Evolutionary conservation across 148 eudicot species (phyloP), one percentile per base, ranked within the genome.

Genomic region (Heliosperma pusillum): DNA sequence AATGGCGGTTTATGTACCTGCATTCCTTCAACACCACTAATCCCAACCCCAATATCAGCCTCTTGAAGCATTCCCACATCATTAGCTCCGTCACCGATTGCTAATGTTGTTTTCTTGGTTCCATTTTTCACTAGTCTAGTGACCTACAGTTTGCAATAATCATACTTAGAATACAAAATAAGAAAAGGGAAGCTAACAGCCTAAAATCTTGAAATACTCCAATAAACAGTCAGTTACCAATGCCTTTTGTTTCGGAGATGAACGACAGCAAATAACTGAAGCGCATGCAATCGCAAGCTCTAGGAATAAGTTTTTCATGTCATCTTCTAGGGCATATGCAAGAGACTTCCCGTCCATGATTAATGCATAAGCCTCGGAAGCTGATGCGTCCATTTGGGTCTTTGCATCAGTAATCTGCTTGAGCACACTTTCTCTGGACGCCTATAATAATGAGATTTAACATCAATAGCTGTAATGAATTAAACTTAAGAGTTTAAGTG

Each of bases 61-160:
- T 92, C 97, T 82, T 92, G 97, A 90, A 92, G 97, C 97, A 92
- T 92, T 68, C 95, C 97, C 53, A 92, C 97, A 66, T 92, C 97
- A 79, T 92, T 92, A 30, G 97, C 97, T 21, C 97, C 97, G 71
- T 92, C 97, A 70, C 97, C 97, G 73, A 92, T 92, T 11, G 97
- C 97, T 75, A 92, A 70, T 47, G 95, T 92, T 61, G 95, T 92
- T 76, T 83, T 90, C 55, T 82, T 81, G 19, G 84, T 90, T 71
- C 95, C 97, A 20, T 73, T 73, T 83, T 92, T 92, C 70, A 92
- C 97, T 66, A 92, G 86, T 72, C 89, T 84, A 5, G 97, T 90
- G 56, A 90, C 95, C 94, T 90, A 79, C 73, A 67, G 68, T 42
- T 22, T 40, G 40, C 72, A 36, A 55, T 10, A 76, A 11, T 27